Evolutionary conservation across 192 early-diverging fungal genomes (phyloP).

Genomic region (Coemansia sp.): DNA sequence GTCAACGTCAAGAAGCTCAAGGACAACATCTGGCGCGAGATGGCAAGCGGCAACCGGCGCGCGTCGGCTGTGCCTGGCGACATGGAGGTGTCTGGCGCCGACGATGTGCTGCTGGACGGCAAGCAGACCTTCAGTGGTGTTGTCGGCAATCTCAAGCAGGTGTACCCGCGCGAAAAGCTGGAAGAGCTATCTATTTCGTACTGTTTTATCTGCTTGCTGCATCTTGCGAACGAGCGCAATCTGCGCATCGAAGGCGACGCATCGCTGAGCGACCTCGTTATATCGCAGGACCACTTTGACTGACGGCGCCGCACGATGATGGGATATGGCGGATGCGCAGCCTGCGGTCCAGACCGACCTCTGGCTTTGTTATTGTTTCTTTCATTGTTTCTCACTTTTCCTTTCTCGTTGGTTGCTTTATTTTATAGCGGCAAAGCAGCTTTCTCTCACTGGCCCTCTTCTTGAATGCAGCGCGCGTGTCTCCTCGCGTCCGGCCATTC

Average conservation of each 20-base stretch:
- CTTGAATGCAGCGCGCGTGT: too few species aligned
- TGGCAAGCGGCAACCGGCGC: conserved; percentile 42
- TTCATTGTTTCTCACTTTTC: background rate
- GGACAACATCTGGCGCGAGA: conserved; percentile 92
- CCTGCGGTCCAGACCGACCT: background rate
- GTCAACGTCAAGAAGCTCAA: conserved; percentile 95
- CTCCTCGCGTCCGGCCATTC: background rate
- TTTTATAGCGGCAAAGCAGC: too few species aligned
- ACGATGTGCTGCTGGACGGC: conserved; percentile 47
- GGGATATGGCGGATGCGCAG: background rate
- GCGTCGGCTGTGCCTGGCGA: conserved; percentile 13
- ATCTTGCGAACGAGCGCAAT: conserved; percentile 93
- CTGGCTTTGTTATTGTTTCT: background rate
- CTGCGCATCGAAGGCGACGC: conserved; percentile 62
- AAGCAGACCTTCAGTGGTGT: conserved; percentile 75
- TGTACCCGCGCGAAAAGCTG: conserved; percentile 77
- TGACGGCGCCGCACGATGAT: conserved; percentile 13
- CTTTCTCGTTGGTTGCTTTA: too few species aligned
- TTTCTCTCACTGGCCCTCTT: too few species aligned
- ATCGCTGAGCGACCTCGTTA: conserved; percentile 53
- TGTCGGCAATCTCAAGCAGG: conserved; percentile 66
- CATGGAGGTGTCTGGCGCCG: conserved; percentile 16
- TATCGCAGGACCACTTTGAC: conserved; percentile 52
- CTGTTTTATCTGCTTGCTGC: conserved; percentile 95
- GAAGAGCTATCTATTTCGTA: conserved; percentile 95